Evolutionary conservation across 169 alveolate genomes (phyloP), one percentile per base, ranked within the genome.

Genomic region (Plasmodium malariae): DNA sequence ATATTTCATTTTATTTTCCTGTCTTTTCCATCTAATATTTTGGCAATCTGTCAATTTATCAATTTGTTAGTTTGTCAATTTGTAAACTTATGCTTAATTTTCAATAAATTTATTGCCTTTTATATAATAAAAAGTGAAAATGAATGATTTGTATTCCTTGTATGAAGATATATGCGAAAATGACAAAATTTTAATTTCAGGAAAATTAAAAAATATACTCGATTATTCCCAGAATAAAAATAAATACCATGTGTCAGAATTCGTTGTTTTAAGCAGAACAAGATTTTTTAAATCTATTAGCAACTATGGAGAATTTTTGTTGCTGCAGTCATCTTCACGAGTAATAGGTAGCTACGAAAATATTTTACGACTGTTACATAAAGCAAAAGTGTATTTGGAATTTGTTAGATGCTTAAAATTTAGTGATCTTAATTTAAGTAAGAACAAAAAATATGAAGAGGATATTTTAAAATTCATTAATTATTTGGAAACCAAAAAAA

Each of bases 261-360:
- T 86, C 34, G 87, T 70, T 62, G 92, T 86, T 62, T 69, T 86
- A 69, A 86, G 92, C 62, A 86, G 92, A 86, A 68, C 87, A 30
- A 54, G 92, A 14, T 86, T 86, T 70, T 68, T 86, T 57, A 69
- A 86, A 55, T 59, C 87, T 26, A 69, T 86, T 17, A 70, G 87
- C 74, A 86, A 57, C 68, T 24, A 68, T 86, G 92, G 92, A 34
- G 92, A 86, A 70, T 86, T 86, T 73, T 37, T 86, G 6, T 49
- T 86, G 54, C 49, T 86, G 68, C 87, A 86, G 28, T 86, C 92
- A 1, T 54, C 92, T 70, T 86, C 92, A n/a, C 60, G 92, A 40
- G 48, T 86, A 60, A 86, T 86, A 68, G n/a, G 55, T 34, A 86
- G 63, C 59, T 86, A 86, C 26, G 92, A 86, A 86, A 28, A 69